Conservation (phyloP, 2,329 filamentous ascomycete genomes). For the Aspergillus sp. region DNA sequence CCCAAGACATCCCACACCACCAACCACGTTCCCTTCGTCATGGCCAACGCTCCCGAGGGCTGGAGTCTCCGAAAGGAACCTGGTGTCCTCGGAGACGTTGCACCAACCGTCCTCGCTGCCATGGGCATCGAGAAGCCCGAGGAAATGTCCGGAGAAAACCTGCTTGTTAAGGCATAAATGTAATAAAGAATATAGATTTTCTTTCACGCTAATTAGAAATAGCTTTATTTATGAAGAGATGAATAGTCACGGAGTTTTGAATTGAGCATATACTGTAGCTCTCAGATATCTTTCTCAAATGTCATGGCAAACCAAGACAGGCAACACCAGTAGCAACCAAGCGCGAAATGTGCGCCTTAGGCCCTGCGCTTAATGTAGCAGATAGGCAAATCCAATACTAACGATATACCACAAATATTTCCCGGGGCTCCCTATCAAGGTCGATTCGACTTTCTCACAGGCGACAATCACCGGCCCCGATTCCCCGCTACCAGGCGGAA, state of each 20-base stretch:
- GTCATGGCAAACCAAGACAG: background rate
- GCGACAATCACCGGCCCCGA: background rate
- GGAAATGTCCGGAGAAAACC: constrained; percentile 85
- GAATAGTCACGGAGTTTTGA: constrained; percentile 20
- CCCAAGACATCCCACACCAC: constrained; percentile 98
- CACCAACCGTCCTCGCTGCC: constrained; percentile 83
- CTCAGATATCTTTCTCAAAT: background rate
- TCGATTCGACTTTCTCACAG: background rate
- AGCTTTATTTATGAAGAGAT: constrained; percentile 24
- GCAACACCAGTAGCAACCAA: background rate
- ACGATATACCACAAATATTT: background rate
- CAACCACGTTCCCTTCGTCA: constrained; percentile 96
- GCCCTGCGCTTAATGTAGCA: background rate
- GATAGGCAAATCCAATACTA: background rate
- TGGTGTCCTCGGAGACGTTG: constrained; percentile 95
- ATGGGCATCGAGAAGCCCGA: constrained; percentile 90
- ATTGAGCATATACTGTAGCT: background rate
- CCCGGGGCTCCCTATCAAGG: background rate
- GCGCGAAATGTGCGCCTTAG: background rate
- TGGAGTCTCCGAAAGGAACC: constrained; percentile 81
- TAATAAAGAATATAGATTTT: constrained; percentile 19
- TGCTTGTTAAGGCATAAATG: constrained; percentile 68
- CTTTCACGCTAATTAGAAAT: constrained; percentile 21
- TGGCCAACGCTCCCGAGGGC: constrained; percentile 91
- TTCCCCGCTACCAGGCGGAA: background rate